Conservation (phyloP, 148 eudicot species). For the Fallopia convolvulus region DNA sequence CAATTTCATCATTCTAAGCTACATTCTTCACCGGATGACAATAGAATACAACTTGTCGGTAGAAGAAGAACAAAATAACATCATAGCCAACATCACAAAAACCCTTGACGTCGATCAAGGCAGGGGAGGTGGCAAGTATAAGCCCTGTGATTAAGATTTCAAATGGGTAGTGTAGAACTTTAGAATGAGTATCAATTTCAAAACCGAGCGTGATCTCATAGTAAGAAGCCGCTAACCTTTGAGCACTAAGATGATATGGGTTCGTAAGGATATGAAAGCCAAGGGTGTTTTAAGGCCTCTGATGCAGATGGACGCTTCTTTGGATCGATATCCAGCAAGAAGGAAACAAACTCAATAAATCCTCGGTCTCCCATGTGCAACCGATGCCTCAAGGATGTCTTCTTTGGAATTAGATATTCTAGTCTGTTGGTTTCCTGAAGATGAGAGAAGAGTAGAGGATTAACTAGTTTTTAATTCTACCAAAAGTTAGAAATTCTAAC, state of each 20-base stretch:
- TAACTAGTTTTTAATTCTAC: too few relatives aligned
- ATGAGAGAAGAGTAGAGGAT: neutral
- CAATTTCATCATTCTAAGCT: neutral
- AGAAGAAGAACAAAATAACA: neutral
- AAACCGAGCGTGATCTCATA: neutral
- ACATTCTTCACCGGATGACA: constrained; percentile 6
- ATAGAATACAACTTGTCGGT: constrained; percentile 9
- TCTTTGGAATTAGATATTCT: constrained; percentile 95
- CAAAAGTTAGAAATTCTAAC: too few relatives aligned
- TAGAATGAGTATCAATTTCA: neutral
- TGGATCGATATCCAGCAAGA: constrained; percentile 82
- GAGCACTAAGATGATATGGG: constrained; percentile 69
- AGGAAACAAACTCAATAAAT: constrained; percentile 83
- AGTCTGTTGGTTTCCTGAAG: constrained; percentile 77
- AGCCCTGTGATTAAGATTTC: neutral
- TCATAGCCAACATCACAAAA: neutral
- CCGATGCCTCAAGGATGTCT: constrained; percentile 83
- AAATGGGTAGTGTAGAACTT: neutral
- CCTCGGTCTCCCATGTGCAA: constrained; percentile 98
- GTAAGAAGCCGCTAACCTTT: neutral
- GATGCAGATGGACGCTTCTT: constrained; percentile 86
- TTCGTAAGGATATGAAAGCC: constrained; percentile 94
- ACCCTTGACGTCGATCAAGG: constrained; percentile 2
- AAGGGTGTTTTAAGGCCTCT: constrained; percentile 91
- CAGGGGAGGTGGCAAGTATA: constrained; percentile 4